phyloP scores from a whole-genome alignment of 1,284 basidiomycete genomes.

The Clitocybe nebularis region DNA sequence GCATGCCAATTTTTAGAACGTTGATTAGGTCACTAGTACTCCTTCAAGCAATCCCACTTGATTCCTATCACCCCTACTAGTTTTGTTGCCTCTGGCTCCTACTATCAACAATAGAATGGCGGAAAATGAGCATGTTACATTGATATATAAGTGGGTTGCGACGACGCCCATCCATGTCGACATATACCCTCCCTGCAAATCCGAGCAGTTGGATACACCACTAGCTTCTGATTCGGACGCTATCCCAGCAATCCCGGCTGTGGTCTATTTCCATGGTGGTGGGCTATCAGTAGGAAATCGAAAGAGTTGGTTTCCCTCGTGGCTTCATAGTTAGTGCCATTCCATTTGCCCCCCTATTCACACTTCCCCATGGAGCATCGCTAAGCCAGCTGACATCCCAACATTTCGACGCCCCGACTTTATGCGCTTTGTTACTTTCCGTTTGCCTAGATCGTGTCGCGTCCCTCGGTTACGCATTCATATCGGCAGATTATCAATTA shows the following conservation, averaged over 20 bases:
- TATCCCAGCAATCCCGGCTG: slow-evolving; percentile 30
- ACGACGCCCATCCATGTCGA: slow-evolving; percentile 22
- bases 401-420: background rate
- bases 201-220: background rate
- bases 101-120: no score
- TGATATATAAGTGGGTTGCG: slow-evolving; percentile 5
- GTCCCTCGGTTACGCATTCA: slow-evolving; percentile 46
- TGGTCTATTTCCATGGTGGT: slow-evolving; percentile 65
- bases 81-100: no score
- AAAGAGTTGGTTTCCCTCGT: slow-evolving; percentile 56
- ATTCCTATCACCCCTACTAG: no score
- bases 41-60: no score
- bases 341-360: slow-evolving; percentile 21
- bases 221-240: background rate
- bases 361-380: no score
- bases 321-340: slow-evolving; percentile 52
- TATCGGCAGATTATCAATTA: slow-evolving; percentile 60
- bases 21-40: no score
- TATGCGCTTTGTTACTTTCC: background rate
- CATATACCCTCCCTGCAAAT: slow-evolving; percentile 33
- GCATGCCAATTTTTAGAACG: no score
- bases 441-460: slow-evolving; percentile 38
- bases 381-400: slow-evolving; percentile 3
- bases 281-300: slow-evolving; percentile 56
- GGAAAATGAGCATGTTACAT: background rate